Base-by-base conservation (phyloP, 768 basidiomycete genomes). In the Leccinellum luteum region DNA sequence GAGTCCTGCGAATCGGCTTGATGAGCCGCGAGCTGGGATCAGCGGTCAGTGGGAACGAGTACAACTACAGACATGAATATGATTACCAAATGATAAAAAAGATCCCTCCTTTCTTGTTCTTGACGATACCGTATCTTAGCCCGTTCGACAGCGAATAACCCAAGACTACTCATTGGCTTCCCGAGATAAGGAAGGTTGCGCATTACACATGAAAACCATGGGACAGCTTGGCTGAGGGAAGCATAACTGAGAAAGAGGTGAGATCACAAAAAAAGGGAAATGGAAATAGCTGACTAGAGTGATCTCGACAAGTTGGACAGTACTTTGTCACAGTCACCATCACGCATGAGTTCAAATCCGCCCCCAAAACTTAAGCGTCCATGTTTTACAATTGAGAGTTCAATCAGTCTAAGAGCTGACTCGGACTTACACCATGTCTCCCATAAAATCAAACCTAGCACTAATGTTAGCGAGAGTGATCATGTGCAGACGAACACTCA, bases 1-100 rank as follows among this genome's bases (percentile, higher is more conserved):
- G 66, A 73, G 15, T 64, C 64, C 13, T 67, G 55, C 4, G 62
- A 68, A 49, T 68, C 66, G 41, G 62, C 57, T 17, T 60, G 57
- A 23, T 67, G 68, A 23, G 64, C 66, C 5, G 59, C 62, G 27
- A 71, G 69, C 59, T 76, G 65, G 35, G 65, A 48, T 35, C 41
- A 17, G 21, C 35, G 47, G 6, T 66, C 12, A 57, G 43, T 25
- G 12, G 52, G 52, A n/a, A 44, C 19, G 13, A 48, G 14, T 10
- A 14, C 7, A 15, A 9, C 13, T 12, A 13, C 7, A 25, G 15
- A 34, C n/a, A 19, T 30, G 8, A 15, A 6, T 10, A 10, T 5
- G 38, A 54, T 55, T 52, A 81, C 81, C 58, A 82, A 66, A 57
- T 81, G 75, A 62, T 81, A 76, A 66, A 78, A 80, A 30, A 68